Evolutionary conservation across 73 alveolate species (phyloP).

Genomic region (Uronychia setigera): DNA sequence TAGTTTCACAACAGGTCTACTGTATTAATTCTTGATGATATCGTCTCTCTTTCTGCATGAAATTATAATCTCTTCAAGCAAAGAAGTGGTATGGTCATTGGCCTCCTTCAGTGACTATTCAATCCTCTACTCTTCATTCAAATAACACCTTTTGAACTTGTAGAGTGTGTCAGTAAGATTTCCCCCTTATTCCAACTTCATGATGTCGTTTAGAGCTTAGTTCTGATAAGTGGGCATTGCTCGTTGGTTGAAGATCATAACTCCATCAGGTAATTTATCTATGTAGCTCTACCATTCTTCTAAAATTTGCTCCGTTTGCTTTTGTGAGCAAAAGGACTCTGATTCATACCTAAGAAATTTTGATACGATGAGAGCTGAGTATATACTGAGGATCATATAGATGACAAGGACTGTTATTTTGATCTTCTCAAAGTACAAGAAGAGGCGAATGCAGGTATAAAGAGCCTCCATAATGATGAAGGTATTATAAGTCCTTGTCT

Average conservation of each 20-base stretch:
- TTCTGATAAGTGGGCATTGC: background rate
- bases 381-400: too few species aligned
- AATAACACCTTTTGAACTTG: background rate
- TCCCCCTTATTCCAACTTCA: background rate
- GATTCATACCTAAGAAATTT: too few species aligned
- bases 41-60: background rate
- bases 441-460: too few species aligned
- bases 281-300: background rate
- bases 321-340: too few species aligned
- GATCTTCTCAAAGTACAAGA: too few species aligned
- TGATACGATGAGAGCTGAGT: too few species aligned
- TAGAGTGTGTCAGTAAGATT: too few species aligned
- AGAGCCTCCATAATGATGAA: too few species aligned
- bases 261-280: background rate
- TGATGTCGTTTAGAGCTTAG: background rate
- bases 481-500: too few species aligned
- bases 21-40: background rate
- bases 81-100: background rate
- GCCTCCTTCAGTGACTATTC: background rate
- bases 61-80: background rate
- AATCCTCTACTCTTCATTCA: background rate
- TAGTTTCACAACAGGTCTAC: background rate
- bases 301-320: background rate
- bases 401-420: too few species aligned
- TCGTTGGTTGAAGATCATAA: background rate